Conservation (phyloP, 306 rosid genomes). For the Cucumis melo region DNA sequence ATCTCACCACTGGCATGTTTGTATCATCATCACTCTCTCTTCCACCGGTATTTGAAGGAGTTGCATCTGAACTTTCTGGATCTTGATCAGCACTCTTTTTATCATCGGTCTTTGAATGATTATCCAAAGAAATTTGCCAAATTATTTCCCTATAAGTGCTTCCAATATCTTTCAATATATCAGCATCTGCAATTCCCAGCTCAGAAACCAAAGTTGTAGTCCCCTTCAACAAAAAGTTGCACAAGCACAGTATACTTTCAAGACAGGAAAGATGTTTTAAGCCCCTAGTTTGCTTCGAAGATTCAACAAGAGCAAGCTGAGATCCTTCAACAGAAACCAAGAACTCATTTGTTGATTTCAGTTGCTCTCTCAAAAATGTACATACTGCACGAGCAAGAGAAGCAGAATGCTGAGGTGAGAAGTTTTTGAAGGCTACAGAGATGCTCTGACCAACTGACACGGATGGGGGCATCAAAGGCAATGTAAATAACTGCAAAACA, state of each 20-base stretch:
- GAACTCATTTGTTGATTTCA: slow-evolving; percentile 78
- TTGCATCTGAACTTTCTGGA: slow-evolving; percentile 52
- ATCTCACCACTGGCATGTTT: slow-evolving; percentile 62
- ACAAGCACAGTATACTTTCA: slow-evolving; percentile 68
- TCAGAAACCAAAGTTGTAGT: slow-evolving; percentile 73
- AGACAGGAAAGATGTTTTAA: slow-evolving; percentile 74
- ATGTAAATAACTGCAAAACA: slow-evolving; percentile 66
- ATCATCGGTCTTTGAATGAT: slow-evolving; percentile 66
- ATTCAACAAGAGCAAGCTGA: slow-evolving; percentile 66
- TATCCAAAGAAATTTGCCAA: slow-evolving; percentile 83
- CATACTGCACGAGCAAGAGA: slow-evolving; percentile 86
- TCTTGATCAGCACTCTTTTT: slow-evolving; percentile 62
- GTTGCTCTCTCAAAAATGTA: slow-evolving; percentile 65
- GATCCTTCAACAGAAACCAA: slow-evolving; percentile 62
- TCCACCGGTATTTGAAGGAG: slow-evolving; percentile 49
- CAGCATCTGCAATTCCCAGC: slow-evolving; percentile 75
- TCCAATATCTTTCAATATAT: slow-evolving; percentile 84
- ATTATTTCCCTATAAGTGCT: slow-evolving; percentile 68
- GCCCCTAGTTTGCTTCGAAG: slow-evolving; percentile 48
- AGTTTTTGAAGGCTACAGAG: slow-evolving; percentile 83
- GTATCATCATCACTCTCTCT: slow-evolving; percentile 95
- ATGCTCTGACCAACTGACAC: slow-evolving; percentile 76
- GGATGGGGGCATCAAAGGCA: slow-evolving; percentile 78
- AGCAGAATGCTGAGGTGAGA: slow-evolving; percentile 85
- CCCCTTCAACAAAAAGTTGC: slow-evolving; percentile 79